phyloP scores from a whole-genome alignment of 2,329 filamentous ascomycete genomes.

The Fusarium bulbicola region DNA sequence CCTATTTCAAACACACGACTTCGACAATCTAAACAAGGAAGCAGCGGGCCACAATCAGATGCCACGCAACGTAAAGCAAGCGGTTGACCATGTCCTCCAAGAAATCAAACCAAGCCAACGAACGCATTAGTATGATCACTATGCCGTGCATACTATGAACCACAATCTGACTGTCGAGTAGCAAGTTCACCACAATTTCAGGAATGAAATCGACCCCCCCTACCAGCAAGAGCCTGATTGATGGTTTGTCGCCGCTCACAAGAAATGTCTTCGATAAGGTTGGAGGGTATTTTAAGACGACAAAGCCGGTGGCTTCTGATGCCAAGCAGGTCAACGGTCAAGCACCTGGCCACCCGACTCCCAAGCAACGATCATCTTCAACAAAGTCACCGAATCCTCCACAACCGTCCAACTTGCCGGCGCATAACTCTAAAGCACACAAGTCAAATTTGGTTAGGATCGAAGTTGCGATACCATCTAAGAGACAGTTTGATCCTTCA shows the following conservation, averaged over 20 bases:
- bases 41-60: constrained; percentile 65
- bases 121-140: constrained; percentile 68
- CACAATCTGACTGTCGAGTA: constrained; percentile 45
- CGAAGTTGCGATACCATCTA: constrained; percentile 59
- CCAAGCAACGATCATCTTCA: constrained; percentile 34
- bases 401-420: constrained; percentile 11
- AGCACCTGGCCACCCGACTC: constrained; percentile 25
- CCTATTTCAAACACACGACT: constrained; percentile 61
- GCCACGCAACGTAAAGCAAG: constrained; percentile 74
- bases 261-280: constrained; percentile 53
- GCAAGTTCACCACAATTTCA: constrained; percentile 59
- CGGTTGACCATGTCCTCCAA: constrained; percentile 77
- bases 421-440: constrained; percentile 45
- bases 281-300: constrained; percentile 52
- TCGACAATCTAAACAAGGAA: constrained; percentile 78
- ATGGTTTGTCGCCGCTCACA: constrained; percentile 60
- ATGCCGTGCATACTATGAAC: not conserved
- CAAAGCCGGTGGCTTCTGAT: constrained; percentile 46
- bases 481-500: constrained; percentile 50
- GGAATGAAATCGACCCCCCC: constrained; percentile 34
- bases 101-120: constrained; percentile 77
- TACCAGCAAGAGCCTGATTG: constrained; percentile 46
- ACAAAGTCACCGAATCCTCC: constrained; percentile 33
- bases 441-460: constrained; percentile 52
- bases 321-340: constrained; percentile 51